Evolutionary conservation across 257 asterid genomes (phyloP), one percentile per base, ranked within the genome.

Genomic region (Ajuga chamaepitys): DNA sequence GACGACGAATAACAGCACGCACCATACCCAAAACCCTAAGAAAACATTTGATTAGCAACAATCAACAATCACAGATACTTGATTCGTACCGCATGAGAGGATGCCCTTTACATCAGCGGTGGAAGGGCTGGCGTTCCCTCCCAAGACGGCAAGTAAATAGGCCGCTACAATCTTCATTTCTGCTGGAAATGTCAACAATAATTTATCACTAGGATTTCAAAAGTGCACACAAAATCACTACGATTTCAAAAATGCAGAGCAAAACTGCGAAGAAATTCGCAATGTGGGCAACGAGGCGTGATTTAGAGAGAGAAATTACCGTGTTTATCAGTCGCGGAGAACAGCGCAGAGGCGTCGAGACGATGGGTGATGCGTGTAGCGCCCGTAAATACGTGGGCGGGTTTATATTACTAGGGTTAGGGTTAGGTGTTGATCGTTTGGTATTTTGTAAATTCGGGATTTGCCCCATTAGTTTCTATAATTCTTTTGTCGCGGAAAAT

Each of bases 81-180:
- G 14, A 53, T 16, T 9, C 50, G 0, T 40, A 77, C 82, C 82
- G 26, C 74, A 52, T 44, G 13, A 4, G 51, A 77, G 76, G 63
- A 77, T 70, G n/a, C 16, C 28, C 65, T 73, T 73, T 62, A 77
- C 38, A 48, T 77, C 79, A 7, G 22, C 66, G 37, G 71, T 44
- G 11, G 79, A 73, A 7, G 82, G 82, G 44, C 37, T 9, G 42
- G 65, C 61, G 14, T 74, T 77, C 14, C 82, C 79, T 7, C 82
- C 79, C 71, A 77, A 32, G 16, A 73, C 79, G 47, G 79, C 71
- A 2, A 77, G 76, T 54, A 77, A 77, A 26, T 70, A 74, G 8
- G 82, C 82, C 21, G 82, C 82, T 3, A 73, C 12, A 0, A 73
- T 44, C 82, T 77, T 77, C 82, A 77, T 77, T 21, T 67, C 74